These are phyloP conservation scores for Agaricus subrufescens DNA, from an alignment of 768 basidiomycete species.

Conservation along the genomic window DNA sequence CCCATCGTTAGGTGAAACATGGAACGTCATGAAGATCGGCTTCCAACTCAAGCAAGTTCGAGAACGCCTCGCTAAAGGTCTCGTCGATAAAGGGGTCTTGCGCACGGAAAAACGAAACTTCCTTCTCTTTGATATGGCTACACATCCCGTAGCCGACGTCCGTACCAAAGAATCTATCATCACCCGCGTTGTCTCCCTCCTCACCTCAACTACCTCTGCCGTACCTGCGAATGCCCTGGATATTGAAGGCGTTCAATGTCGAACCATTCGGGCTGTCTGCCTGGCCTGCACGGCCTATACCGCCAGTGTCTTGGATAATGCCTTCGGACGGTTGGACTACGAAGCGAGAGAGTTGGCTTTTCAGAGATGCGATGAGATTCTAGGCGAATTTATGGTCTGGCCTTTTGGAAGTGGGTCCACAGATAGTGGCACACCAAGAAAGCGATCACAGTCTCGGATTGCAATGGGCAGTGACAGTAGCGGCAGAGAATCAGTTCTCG, in stretches of 20 bases:
- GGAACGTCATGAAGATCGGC: conserved; percentile 99
- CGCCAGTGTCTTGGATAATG: conserved; percentile 93
- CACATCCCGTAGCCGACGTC: conserved; percentile 93
- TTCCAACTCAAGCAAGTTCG: conserved; percentile 98
- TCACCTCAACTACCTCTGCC: conserved; percentile 79
- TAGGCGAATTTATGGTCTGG: conserved; percentile 89
- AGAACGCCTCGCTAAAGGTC: conserved; percentile 93
- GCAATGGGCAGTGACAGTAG: conserved; percentile 41
- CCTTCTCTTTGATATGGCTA: conserved; percentile 99
- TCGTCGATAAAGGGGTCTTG: conserved; percentile 98
- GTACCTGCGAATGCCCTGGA: conserved; percentile 72
- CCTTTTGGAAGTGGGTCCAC: conserved; percentile 55
- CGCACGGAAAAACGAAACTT: conserved; percentile 99
- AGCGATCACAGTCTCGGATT: conserved; percentile 40
- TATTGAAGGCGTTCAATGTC: conserved; percentile 76
- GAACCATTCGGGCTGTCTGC: conserved; percentile 75
- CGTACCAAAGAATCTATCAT: conserved; percentile 86
- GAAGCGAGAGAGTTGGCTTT: conserved; percentile 95
- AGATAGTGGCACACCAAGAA: neutral
- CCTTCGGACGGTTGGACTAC: conserved; percentile 81
- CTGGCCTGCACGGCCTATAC: conserved; percentile 91
- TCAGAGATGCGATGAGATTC: conserved; percentile 87
- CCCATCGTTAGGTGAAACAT: conserved; percentile 77
- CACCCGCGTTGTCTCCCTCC: conserved; percentile 65
- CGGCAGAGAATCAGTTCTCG: conserved; percentile 66